Evolutionary conservation across 1,284 basidiomycete genomes (phyloP), one percentile per base, ranked within the genome.

Genomic region (Gymnopus androsaceus): DNA sequence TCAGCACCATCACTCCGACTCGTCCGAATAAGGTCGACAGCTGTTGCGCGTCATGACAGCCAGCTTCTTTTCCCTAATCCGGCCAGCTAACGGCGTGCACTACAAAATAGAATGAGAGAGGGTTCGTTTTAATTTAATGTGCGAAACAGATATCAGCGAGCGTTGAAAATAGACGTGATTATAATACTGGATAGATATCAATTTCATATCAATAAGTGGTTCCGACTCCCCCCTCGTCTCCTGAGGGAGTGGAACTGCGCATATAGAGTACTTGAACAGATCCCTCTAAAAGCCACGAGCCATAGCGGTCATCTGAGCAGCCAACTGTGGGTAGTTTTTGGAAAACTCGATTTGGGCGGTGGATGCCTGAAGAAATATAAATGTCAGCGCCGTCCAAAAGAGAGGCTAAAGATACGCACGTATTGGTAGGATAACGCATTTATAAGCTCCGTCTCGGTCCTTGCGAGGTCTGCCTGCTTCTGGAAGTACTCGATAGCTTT

Each of bases 391-490:
- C 56, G 23, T 50, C n/a, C 36, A 11, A 56, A 34, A 46, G n/a
- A 59, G 3, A 33, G 57, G 38, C 27, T 54, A 31, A 48, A 41
- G 21, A 36, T 11, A 78, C 84, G 62, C 63, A 88, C 88, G 69
- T 84, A 90, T 79, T 90, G 84, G 73, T 92, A 97, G 21, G 92
- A 94, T 68, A 98, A 76, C 31, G 95, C 92, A 68, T 90, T 92
- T 51, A 90, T 78, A 60, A 99, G 77, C 78, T 99, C 97, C 0
- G 85, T 85, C 73, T 98, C 95, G 36, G 91, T 96, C 69, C 96
- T 79, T 15, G 95, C 94, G 59, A 99, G 81, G 67, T 94, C 83
- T 1, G 87, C 87, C 67, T 92, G 90, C 66, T 85, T 82, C 67
- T 88, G 84, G 67, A 99, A 98, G 84, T 94, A 88, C 66, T 87